Base-by-base conservation (phyloP, 2,329 filamentous ascomycete species). In the Nemania sp. region DNA sequence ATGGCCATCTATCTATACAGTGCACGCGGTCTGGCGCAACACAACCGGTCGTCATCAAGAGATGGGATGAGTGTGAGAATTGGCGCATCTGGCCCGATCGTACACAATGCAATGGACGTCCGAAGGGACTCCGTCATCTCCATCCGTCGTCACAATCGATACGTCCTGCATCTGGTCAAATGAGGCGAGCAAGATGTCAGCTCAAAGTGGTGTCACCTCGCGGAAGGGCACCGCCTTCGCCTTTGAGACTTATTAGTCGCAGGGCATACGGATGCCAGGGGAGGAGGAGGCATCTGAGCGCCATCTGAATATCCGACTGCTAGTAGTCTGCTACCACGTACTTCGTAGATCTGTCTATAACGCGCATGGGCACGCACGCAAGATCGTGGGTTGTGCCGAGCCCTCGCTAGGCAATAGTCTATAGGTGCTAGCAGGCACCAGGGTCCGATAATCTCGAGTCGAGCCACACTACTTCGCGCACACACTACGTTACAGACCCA, bases 331-430 rank as follows among this genome's bases (percentile, higher is more conserved):
- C n/a, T n/a, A n/a, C n/a, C n/a, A n/a, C 45, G 40, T 49, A 35
- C 12, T 49, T 13, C n/a, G 15, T 37, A 55, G 54, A 63, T 63
- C 60, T 63, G 49, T 54, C 50, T 40, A 51, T 18, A 63, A 60
- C 32, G 29, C 57, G 57, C 57, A 62, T 52, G 53, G 43, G 57
- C n/a, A n/a, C n/a, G 54, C 49, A 50, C 50, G 52, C 51, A 20
- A 57, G 54, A 62, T 64, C 54, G 55, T 53, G 57, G 45, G 48
- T 32, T 43, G 29, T 56, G 62, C 55, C 52, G 59, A 62, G 59
- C 52, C 34, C 52, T 49, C 52, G 48, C 52, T 50, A 57, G 18
- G 21, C n/a, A 4, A 29, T 29, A 29, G 25, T 29, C 25, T 29
- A 29, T 29, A 29, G 25, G 42, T 50, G 12, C 50, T 58, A 54